phyloP scores from a whole-genome alignment of 148 eudicot genomes.

The Cornus controversa region DNA sequence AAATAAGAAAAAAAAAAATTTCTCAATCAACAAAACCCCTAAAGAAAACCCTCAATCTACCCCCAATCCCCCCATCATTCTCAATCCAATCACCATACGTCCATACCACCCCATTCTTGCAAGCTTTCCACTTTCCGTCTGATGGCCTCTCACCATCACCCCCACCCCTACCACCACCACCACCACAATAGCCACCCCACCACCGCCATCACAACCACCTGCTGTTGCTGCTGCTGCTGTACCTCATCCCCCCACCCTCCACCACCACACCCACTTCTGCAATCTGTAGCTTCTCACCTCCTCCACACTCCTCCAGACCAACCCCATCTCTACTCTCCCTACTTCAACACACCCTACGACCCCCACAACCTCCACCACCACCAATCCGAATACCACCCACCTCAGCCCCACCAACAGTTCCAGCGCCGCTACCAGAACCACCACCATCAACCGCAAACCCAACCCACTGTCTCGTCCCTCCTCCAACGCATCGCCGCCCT shows the following conservation, averaged over 20 bases:
- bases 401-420: constrained; percentile 12
- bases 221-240: constrained; percentile 24
- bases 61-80: too few relatives aligned
- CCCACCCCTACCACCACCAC: constrained; percentile 27
- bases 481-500: constrained; percentile 67
- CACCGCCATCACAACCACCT: constrained; percentile 28
- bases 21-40: too few relatives aligned
- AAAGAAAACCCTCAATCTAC: too few relatives aligned
- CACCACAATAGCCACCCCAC: constrained; percentile 17
- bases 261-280: constrained; percentile 34
- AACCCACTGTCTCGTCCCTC: constrained; percentile 45
- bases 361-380: constrained; percentile 14
- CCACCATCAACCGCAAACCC: constrained; percentile 13
- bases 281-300: constrained; percentile 36
- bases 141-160: constrained; percentile 55
- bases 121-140: background rate
- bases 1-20: too few relatives aligned
- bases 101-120: background rate
- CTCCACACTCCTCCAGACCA: constrained; percentile 29
- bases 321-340: constrained; percentile 22
- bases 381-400: constrained; percentile 9
- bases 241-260: constrained; percentile 30
- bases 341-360: background rate
- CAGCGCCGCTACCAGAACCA: constrained; percentile 17
- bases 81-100: too few relatives aligned